Conservation (phyloP, 345 rosid species). For the Firmiana major region DNA sequence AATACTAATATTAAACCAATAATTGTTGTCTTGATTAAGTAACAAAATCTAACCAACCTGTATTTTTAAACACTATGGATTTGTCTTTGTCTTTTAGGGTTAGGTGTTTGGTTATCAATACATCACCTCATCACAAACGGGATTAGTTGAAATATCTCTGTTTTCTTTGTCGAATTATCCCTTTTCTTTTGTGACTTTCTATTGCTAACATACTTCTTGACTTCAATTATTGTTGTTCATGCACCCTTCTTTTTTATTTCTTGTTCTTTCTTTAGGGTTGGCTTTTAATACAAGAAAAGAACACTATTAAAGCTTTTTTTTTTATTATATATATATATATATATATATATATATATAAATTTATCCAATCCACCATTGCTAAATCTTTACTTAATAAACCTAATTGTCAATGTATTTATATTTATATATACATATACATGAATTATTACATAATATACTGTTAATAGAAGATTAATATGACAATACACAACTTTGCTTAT, state of each 20-base stretch:
- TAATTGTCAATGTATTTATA: too few relatives aligned
- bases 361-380: neutral
- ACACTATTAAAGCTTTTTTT: neutral
- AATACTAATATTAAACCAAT: neutral
- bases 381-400: neutral
- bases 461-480: too few relatives aligned
- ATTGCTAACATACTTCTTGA: neutral
- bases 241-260: neutral
- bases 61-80: neutral
- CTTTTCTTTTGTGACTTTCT: neutral
- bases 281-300: constrained; percentile 9
- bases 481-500: too few relatives aligned
- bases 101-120: constrained; percentile 4
- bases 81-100: neutral
- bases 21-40: constrained; percentile 1
- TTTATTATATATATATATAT: too few relatives aligned
- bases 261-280: neutral
- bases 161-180: constrained; percentile 6
- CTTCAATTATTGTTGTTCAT: constrained; percentile 6
- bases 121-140: neutral
- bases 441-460: too few relatives aligned
- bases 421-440: too few relatives aligned
- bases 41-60: neutral
- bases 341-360: too few relatives aligned
- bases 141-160: neutral